Conservation (phyloP, 306 rosid genomes). For the Prunus kanzakura region DNA sequence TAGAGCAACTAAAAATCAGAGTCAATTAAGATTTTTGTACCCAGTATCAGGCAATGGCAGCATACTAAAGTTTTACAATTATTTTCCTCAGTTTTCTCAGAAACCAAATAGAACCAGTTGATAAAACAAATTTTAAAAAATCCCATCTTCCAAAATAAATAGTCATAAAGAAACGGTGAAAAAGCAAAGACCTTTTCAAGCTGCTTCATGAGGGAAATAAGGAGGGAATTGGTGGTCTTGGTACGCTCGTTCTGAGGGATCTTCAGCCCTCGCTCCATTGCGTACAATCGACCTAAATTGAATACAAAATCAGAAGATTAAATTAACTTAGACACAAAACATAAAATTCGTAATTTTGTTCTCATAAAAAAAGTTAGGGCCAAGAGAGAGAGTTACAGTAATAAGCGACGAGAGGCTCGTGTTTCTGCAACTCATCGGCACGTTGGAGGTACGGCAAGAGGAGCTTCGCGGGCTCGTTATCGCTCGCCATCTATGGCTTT, state of each 20-base stretch:
- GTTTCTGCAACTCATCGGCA: constrained; percentile 98
- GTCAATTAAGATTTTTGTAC: neutral
- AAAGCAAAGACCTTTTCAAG: constrained; percentile 70
- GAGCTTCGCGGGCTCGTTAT: constrained; percentile 95
- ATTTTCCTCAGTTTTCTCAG: neutral
- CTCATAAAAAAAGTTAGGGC: neutral
- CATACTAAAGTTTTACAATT: neutral
- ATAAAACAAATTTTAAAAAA: neutral
- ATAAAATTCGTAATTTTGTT: neutral
- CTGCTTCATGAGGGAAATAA: constrained; percentile 94
- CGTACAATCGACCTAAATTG: constrained; percentile 80
- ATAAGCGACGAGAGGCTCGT: constrained; percentile 92
- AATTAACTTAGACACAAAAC: neutral
- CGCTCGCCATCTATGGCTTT: constrained; percentile 63
- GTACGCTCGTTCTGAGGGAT: constrained; percentile 90
- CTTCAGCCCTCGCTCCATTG: constrained; percentile 95
- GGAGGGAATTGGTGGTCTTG: constrained; percentile 85
- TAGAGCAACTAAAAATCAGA: constrained; percentile 5
- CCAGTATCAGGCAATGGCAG: neutral
- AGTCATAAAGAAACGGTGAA: neutral
- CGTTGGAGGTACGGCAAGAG: constrained; percentile 97
- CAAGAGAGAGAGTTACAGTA: constrained; percentile 48
- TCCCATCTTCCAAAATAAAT: neutral
- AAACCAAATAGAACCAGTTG: neutral
- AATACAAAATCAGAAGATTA: neutral